phyloP scores from a whole-genome alignment of 2,329 filamentous ascomycete genomes.

The Venturia nashicola region DNA sequence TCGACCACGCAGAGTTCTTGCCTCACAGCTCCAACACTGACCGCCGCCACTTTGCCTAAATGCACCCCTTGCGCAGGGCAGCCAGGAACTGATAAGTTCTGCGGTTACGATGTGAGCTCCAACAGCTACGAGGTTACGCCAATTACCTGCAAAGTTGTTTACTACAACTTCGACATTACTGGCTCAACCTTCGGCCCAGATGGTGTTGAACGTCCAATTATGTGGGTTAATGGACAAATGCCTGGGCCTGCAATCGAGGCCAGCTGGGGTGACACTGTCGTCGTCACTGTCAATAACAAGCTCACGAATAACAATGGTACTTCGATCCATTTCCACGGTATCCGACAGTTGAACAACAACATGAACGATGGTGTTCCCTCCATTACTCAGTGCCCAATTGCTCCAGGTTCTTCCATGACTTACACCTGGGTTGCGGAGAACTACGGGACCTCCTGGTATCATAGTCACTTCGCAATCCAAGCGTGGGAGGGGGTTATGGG shows the following conservation, averaged over 20 bases:
- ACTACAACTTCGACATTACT: constrained; percentile 10
- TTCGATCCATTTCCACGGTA: constrained; percentile 12
- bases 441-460: constrained; percentile 33
- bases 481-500: constrained; percentile 30
- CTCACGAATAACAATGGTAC: constrained; percentile 10
- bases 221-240: constrained; percentile 10
- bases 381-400: constrained; percentile 12
- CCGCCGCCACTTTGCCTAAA: constrained; percentile 3
- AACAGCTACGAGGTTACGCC: constrained; percentile 8
- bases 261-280: constrained; percentile 12
- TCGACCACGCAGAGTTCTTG: background rate
- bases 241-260: constrained; percentile 11
- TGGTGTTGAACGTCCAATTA: constrained; percentile 6
- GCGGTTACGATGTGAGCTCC: background rate
- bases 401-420: constrained; percentile 14
- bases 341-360: constrained; percentile 10
- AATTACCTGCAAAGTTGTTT: constrained; percentile 9
- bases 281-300: constrained; percentile 11
- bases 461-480: constrained; percentile 30
- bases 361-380: constrained; percentile 11
- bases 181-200: constrained; percentile 8
- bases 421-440: constrained; percentile 26
- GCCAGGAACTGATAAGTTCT: constrained; percentile 6
- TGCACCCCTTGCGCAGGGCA: constrained; percentile 10
- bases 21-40: background rate